Evolutionary conservation across 78 protist species (phyloP), one percentile per base, ranked within the genome.

Genomic region (Speleostelium caveatum): DNA sequence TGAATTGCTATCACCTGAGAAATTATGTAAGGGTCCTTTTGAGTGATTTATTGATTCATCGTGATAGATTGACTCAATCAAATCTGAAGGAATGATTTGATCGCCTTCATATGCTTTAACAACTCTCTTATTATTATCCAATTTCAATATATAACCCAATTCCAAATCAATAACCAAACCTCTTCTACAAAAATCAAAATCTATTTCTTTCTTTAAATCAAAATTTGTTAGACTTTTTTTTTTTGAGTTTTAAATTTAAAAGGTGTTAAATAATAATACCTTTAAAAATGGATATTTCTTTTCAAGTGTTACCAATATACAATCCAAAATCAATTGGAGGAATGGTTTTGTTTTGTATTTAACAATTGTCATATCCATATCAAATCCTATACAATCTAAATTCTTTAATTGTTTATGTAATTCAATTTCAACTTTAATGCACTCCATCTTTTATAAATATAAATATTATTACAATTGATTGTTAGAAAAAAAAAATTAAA

Each of bases 341-440:
- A 45, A 26, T 2, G 8, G 4, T 30, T 10, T 24, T 42, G 67
- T 69, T 8, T 69, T 56, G 33, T 83, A 83, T 21, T 66, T n/a
- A 39, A 83, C 91, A 0, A 60, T 24, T 22, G 91, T 72, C 79
- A 83, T 69, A 83, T 83, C 91, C 91, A 83, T 83, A 71, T 83
- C 91, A 36, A 83, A 83, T 2, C 80, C 79, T 12, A 83, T 83
- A 41, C 59, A 61, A 59, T 83, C 77, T 21, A 83, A 24, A 60
- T 69, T 38, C 21, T 69, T 53, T 32, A 83, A 30, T 55, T 68
- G 76, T 53, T 80, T 22, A 80, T 80, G 89, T 56, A 65, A 39
- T 55, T 80, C 69, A 55, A 80, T 67, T 45, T 80, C 89, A 6
- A 30, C 56, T 22, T 65, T 35, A 30, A 80, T n/a, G n/a, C n/a